Base-by-base conservation (phyloP, 1,139 yeast genomes). In the Yamadazyma diddensiae region DNA sequence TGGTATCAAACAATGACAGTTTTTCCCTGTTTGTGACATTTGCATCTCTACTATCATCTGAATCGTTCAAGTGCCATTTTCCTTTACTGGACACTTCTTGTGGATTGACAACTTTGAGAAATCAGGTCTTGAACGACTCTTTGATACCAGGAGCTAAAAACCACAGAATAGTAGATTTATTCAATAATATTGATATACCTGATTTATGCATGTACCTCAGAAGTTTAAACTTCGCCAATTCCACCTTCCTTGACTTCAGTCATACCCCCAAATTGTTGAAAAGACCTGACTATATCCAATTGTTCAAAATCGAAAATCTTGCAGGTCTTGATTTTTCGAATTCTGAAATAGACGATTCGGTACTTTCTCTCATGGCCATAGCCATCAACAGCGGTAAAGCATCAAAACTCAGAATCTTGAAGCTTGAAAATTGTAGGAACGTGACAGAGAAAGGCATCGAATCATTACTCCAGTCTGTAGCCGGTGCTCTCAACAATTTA, bases 151-250 rank as follows among this genome's bases (percentile, higher is more conserved):
- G 22, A 9, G 8, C 6, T 7, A 25, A 12, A 11, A 29, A 29
- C 20, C 49, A 64, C 45, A 43, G 74, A 24, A 31, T 67, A 13
- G 73, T 66, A 29, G 64, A 59, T 29, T 21, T 68, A 3, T 64
- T 61, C 38, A 42, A 49, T 13, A 65, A 66, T 34, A 43, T 57
- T 3, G 33, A 42, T 14, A 33, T 63, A 3, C 19, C 36, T 8
- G 57, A 59, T 15, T 34, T 63, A 4, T 41, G 45, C 1, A 8
- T 30, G 5, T 46, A 48, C 29, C 30, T 59, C 18, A 46, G 46
- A 24, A 30, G 32, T 12, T 30, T 53, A 10, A 27, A 33, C 14
- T 18, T 36, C 13, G 15, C 19, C 3, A 18, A 19, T 6, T 24
- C 24, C 4, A 13, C 36, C 5, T 36, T 42, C 24, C 33, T 45